These are phyloP conservation scores for Paxillus rubicundulus DNA, from an alignment of 768 basidiomycete species.

Conservation along the genomic window DNA sequence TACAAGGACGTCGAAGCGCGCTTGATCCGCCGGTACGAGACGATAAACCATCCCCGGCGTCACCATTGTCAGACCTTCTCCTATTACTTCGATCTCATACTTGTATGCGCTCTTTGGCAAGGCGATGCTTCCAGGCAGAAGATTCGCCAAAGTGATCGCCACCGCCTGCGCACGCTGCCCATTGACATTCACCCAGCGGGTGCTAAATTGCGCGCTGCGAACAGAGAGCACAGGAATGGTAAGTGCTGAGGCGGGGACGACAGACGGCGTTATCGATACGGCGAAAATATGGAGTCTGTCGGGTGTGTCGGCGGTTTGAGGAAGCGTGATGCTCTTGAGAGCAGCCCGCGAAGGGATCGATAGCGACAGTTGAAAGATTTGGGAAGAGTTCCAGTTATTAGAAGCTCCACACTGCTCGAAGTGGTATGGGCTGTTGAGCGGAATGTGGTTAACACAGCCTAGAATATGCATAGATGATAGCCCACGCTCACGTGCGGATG, in stretches of 20 bases:
- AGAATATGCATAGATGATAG: neutral
- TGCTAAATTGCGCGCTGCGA: constrained; percentile 43
- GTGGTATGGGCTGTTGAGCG: constrained; percentile 40
- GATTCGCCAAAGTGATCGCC: constrained; percentile 51
- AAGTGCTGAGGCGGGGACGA: constrained; percentile 23
- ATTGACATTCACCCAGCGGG: constrained; percentile 43
- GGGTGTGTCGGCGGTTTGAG: constrained; percentile 19
- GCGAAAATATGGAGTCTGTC: constrained; percentile 47
- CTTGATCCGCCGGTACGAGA: constrained; percentile 50
- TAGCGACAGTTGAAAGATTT: constrained; percentile 46
- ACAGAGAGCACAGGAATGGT: constrained; percentile 35
- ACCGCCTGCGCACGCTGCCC: constrained; percentile 44
- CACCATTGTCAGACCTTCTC: constrained; percentile 42
- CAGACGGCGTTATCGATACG: constrained; percentile 39
- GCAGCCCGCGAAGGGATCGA: constrained; percentile 40
- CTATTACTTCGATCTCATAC: constrained; percentile 38
- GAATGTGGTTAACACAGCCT: neutral
- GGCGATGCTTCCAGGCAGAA: constrained; percentile 36
- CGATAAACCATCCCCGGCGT: constrained; percentile 41
- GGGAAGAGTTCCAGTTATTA: constrained; percentile 42
- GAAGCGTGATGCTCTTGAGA: constrained; percentile 46
- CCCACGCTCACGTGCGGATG: constrained; percentile 39
- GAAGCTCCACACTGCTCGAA: constrained; percentile 34
- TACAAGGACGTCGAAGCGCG: constrained; percentile 47
- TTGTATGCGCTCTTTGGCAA: constrained; percentile 26